phyloP scores from a whole-genome alignment of 129 eudicot species.

The Escallonia herrerae region DNA sequence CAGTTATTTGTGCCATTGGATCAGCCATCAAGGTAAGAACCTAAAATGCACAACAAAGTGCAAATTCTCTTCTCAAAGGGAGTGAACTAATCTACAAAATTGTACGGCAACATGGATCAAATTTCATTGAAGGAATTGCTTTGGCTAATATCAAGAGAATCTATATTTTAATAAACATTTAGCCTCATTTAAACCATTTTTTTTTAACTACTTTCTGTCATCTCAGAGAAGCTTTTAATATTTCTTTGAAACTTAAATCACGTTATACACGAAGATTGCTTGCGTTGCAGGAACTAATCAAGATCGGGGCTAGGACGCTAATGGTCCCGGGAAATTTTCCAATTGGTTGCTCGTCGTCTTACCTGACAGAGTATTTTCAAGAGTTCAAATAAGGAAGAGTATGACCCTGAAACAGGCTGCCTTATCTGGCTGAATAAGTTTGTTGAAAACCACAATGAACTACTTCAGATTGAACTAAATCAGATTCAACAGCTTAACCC shows the following conservation, averaged over 20 bases:
- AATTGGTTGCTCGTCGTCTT: slow-evolving; percentile 51
- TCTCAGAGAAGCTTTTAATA: too few species aligned
- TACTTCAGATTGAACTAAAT: slow-evolving; percentile 27
- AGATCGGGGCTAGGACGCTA: slow-evolving; percentile 45
- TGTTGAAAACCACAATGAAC: slow-evolving; percentile 37
- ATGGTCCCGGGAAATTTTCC: slow-evolving; percentile 64
- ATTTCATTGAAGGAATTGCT: too few species aligned
- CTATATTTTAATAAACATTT: too few species aligned
- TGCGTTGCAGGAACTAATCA: slow-evolving; percentile 39
- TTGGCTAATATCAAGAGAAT: too few species aligned
- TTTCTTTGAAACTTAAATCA: too few species aligned
- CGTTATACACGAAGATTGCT: background rate
- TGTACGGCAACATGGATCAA: too few species aligned
- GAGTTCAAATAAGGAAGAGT: slow-evolving; percentile 20
- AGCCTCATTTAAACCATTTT: too few species aligned
- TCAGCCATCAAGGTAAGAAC: slow-evolving; percentile 37
- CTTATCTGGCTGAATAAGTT: slow-evolving; percentile 34
- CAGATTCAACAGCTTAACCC: slow-evolving; percentile 38
- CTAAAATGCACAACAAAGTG: background rate
- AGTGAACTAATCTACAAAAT: too few species aligned
- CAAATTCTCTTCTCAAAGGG: too few species aligned
- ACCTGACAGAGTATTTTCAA: slow-evolving; percentile 30
- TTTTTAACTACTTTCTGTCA: too few species aligned
- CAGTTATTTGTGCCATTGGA: slow-evolving; percentile 33
- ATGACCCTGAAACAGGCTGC: slow-evolving; percentile 49